phyloP scores from a whole-genome alignment of 257 asterid species.

The Capsicum chinense region DNA sequence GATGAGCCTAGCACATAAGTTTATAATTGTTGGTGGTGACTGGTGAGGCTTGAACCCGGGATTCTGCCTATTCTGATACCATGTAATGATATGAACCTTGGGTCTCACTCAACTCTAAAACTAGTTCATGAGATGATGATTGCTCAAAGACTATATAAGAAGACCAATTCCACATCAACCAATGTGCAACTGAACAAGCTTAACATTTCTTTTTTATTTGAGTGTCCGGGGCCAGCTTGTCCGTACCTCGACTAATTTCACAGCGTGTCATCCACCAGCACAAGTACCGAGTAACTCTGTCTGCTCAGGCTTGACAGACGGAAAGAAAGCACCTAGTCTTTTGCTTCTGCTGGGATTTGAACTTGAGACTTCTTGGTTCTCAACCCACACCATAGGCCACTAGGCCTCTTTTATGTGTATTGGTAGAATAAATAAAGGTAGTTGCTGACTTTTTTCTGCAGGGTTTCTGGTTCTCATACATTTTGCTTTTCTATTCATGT shows the following conservation, averaged over 20 bases:
- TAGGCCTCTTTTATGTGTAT: too few relatives aligned
- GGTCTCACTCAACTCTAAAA: background rate
- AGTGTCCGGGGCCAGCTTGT: background rate
- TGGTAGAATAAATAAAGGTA: conserved; percentile 5
- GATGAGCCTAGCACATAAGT: background rate
- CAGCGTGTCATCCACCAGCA: background rate
- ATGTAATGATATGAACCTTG: background rate
- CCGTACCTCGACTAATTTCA: background rate
- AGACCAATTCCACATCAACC: background rate
- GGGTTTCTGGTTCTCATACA: background rate
- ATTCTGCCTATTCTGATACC: background rate
- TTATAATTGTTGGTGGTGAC: background rate
- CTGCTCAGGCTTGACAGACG: background rate
- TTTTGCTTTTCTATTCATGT: background rate
- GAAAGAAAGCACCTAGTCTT: background rate
- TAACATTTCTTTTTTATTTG: background rate
- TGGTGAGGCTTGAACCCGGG: background rate
- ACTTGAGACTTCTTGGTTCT: conserved; percentile 7
- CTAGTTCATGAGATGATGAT: background rate
- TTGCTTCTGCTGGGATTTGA: background rate
- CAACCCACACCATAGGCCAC: background rate
- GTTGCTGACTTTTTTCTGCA: conserved; percentile 8
- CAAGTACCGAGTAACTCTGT: background rate
- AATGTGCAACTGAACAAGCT: background rate
- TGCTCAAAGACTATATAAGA: background rate